Percentiles rank a stretch among this genome's conserved stretches.
Conservation (phyloP, 2,329 filamentous ascomycete species). For the Pseudogymnoascus sp. region DNA sequence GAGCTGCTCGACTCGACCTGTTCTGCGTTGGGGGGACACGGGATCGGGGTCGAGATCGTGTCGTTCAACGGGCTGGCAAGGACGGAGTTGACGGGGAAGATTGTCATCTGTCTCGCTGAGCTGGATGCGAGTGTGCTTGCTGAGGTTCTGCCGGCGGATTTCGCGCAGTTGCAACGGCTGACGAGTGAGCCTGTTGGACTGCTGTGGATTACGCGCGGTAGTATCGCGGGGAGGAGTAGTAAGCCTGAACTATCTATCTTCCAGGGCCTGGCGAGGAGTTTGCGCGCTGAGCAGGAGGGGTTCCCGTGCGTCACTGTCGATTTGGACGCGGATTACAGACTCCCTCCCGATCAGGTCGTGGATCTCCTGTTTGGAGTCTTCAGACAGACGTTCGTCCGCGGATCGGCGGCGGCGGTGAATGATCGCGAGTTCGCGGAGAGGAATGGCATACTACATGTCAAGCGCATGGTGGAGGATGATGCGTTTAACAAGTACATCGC, state of each 20-base stretch:
- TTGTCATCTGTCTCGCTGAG: neutral
- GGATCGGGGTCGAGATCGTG: neutral
- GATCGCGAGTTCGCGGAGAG: conserved; percentile 27
- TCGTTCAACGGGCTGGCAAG: neutral
- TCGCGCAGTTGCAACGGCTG: neutral
- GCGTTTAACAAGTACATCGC: conserved; percentile 15
- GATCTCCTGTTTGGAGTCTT: conserved; percentile 17
- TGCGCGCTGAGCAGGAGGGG: conserved; percentile 2
- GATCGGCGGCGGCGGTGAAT: neutral
- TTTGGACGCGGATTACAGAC: conserved; percentile 21
- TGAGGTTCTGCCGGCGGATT: neutral
- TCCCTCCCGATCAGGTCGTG: conserved; percentile 25
- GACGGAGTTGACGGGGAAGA: neutral
- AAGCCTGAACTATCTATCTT: neutral
- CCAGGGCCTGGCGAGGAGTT: neutral
- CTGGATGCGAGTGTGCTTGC: neutral
- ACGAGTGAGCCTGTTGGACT: neutral
- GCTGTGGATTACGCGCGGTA: neutral
- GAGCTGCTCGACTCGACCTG: neutral
- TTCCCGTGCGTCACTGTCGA: conserved; percentile 21
- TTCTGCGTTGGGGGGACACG: neutral
- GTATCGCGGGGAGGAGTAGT: neutral
- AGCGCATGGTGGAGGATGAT: conserved; percentile 23
- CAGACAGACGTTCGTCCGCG: conserved; percentile 13
- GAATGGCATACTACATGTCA: conserved; percentile 21